Evolutionary conservation across 148 eudicot species (phyloP).

Genomic region (Rheum nobile): DNA sequence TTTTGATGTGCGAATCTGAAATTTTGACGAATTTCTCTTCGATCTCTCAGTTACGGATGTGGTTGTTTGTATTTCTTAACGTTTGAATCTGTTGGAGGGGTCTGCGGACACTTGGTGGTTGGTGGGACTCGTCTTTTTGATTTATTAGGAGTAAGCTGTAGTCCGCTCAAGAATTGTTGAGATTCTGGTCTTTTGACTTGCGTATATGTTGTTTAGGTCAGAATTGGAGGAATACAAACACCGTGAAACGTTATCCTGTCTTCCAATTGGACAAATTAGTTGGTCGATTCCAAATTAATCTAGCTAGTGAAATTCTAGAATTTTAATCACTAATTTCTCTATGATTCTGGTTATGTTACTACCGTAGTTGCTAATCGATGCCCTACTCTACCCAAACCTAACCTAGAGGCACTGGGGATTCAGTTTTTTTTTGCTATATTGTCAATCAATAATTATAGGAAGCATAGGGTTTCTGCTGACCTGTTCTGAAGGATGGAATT

Average conservation of each 20-base stretch:
- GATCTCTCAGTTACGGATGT: neutral
- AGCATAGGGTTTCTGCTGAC: neutral
- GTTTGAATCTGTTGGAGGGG: neutral
- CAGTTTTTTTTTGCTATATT: neutral
- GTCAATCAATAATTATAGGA: neutral
- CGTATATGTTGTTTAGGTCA: neutral
- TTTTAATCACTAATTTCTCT: neutral
- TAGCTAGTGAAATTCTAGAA: neutral
- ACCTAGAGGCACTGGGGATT: neutral
- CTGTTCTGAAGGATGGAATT: neutral
- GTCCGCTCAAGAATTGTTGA: no score
- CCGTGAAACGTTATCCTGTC: neutral
- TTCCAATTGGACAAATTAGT: neutral
- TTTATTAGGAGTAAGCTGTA: neutral
- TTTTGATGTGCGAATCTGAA: neutral
- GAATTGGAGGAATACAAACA: neutral
- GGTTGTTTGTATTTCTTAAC: neutral
- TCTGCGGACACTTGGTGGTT: neutral
- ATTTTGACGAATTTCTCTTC: neutral
- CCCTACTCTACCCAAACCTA: neutral
- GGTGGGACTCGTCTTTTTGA: neutral
- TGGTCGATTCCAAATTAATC: neutral
- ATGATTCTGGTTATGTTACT: neutral
- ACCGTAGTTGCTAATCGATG: neutral
- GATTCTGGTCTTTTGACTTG: neutral